These are phyloP conservation scores for Lenwebbia sp. DNA, from an alignment of 345 rosid species.

Conservation along the genomic window DNA sequence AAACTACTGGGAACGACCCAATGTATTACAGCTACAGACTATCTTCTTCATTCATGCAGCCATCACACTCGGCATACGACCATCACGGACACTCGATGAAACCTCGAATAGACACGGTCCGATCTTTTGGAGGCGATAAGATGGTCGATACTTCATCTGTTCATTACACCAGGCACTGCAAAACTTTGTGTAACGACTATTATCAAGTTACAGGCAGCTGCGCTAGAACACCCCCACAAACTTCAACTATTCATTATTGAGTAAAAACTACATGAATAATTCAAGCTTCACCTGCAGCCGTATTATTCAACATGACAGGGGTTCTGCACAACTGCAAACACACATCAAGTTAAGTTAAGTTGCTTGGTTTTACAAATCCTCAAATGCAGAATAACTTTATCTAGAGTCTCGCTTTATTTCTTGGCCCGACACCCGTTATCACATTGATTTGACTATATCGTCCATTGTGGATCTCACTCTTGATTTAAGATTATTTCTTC, in stretches of 20 bases:
- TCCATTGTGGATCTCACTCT: no score
- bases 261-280: not conserved
- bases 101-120: not conserved
- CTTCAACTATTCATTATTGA: no score
- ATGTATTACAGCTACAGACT: not conserved
- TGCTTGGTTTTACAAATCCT: not conserved
- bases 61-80: not conserved
- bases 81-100: not conserved
- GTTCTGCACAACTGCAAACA: not conserved
- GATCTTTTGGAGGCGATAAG: not conserved
- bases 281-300: not conserved
- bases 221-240: not conserved
- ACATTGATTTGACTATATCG: no score
- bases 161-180: not conserved
- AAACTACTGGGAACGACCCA: not conserved
- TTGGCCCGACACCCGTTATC: no score
- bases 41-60: not conserved
- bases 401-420: no score
- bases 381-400: not conserved
- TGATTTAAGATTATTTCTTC: no score
- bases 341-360: not conserved
- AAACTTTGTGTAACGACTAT: not conserved
- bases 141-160: not conserved
- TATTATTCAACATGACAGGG: not conserved
- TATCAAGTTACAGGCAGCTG: not conserved